Evolutionary conservation across 2,329 filamentous ascomycete genomes (phyloP).

Genomic region (Clarireedia sp.): DNA sequence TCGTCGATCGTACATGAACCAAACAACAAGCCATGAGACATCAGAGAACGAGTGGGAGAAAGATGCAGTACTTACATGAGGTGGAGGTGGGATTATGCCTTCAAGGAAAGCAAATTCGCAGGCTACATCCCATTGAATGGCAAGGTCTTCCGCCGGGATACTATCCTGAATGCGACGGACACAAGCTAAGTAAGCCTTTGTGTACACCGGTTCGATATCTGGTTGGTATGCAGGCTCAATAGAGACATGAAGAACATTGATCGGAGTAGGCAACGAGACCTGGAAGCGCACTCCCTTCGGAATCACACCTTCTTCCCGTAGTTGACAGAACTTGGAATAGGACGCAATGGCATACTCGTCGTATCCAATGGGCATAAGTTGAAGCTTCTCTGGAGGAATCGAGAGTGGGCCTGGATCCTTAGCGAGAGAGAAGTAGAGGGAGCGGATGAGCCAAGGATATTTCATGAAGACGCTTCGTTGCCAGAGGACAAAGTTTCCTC

Average conservation of each 20-base stretch:
- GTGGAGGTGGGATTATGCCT: neutral
- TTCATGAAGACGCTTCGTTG: slow-evolving; percentile 29
- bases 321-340: slow-evolving; percentile 22
- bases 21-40: neutral
- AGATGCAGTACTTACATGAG: neutral
- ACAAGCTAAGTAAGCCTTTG: slow-evolving; percentile 19
- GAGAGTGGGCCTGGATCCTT: neutral
- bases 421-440: slow-evolving; percentile 7
- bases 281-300: slow-evolving; percentile 26
- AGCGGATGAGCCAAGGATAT: slow-evolving; percentile 7
- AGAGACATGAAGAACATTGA: slow-evolving; percentile 16
- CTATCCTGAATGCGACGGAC: slow-evolving; percentile 22
- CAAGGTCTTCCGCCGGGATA: slow-evolving; percentile 28
- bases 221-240: slow-evolving; percentile 20
- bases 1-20: neutral
- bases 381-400: slow-evolving; percentile 8
- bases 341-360: slow-evolving; percentile 26
- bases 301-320: slow-evolving; percentile 23
- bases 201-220: slow-evolving; percentile 27
- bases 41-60: slow-evolving; percentile 26
- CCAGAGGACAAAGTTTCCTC: slow-evolving; percentile 30
- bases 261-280: slow-evolving; percentile 29
- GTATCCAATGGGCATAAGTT: slow-evolving; percentile 17
- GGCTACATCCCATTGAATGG: slow-evolving; percentile 29
- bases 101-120: slow-evolving; percentile 26